Conservation (phyloP, 2,329 filamentous ascomycete genomes). For the Orbilia ellipsospora region DNA sequence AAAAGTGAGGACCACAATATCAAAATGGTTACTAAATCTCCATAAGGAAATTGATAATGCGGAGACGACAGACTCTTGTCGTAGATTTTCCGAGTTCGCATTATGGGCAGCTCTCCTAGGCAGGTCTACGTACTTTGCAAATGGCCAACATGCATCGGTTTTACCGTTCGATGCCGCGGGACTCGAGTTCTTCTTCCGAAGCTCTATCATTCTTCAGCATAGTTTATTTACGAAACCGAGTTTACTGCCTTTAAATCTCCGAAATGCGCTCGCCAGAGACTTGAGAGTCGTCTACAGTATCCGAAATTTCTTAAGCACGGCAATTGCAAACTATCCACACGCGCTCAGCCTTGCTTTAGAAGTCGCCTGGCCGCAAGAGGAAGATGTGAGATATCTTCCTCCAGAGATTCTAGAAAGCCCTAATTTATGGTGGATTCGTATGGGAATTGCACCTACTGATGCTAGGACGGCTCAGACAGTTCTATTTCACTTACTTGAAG, state of each 20-base stretch:
- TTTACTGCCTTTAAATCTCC: conserved; percentile 13
- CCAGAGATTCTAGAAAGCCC: conserved; percentile 18
- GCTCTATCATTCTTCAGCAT: conserved; percentile 39
- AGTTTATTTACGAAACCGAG: conserved; percentile 26
- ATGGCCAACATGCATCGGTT: conserved; percentile 22
- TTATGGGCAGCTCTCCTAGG: conserved; percentile 71
- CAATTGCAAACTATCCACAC: conserved; percentile 4
- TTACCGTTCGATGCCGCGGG: conserved; percentile 4
- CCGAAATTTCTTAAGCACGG: neutral
- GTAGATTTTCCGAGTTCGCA: conserved; percentile 64
- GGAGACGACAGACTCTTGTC: conserved; percentile 62
- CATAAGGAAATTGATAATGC: conserved; percentile 64
- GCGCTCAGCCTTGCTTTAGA: conserved; percentile 19
- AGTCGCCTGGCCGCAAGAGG: conserved; percentile 41
- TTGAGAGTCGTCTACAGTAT: conserved; percentile 21
- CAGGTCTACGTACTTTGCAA: conserved; percentile 64
- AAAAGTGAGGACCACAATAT: conserved; percentile 64
- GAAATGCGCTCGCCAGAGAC: conserved; percentile 14
- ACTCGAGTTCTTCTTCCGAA: conserved; percentile 35
- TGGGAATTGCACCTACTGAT: conserved; percentile 12
- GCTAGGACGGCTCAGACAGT: conserved; percentile 52
- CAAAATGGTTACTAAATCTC: conserved; percentile 67
- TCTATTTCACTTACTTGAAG: conserved; percentile 65
- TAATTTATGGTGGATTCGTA: conserved; percentile 43
- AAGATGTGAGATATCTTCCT: conserved; percentile 8